Conservation (phyloP, 495 filamentous ascomycete genomes). For the Neurospora tetraspora region DNA sequence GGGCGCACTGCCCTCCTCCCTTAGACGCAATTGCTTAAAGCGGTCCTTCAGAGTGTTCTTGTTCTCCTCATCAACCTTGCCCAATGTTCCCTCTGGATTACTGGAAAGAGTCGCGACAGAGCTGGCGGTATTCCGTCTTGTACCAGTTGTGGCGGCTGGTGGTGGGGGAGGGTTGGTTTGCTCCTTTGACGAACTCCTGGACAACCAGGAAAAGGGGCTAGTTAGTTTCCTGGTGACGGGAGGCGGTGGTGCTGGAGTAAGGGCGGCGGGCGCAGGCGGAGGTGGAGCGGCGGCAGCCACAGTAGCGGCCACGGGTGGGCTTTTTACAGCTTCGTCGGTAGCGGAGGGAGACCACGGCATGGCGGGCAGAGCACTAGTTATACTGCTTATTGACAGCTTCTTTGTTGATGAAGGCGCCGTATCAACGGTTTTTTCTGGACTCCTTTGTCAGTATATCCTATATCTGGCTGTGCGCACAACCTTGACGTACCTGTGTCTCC, state of each 20-base stretch:
- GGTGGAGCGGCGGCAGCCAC: conserved; percentile 5
- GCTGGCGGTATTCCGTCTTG: conserved; percentile 57
- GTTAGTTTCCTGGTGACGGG: conserved; percentile 54
- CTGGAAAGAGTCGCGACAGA: conserved; percentile 66
- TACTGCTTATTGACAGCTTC: conserved; percentile 37
- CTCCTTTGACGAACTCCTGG: conserved; percentile 54
- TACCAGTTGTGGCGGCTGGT: conserved; percentile 19
- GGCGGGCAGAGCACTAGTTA: conserved; percentile 38
- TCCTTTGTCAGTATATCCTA: not conserved
- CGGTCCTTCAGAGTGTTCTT: conserved; percentile 69
- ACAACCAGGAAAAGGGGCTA: conserved; percentile 78
- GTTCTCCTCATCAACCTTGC: conserved; percentile 56
- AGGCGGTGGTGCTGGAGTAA: conserved; percentile 30
- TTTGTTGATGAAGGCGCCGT: conserved; percentile 26
- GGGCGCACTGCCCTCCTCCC: conserved; percentile 56
- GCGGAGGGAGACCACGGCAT: conserved; percentile 45
- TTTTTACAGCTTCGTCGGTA: conserved; percentile 27
- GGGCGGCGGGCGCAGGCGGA: conserved; percentile 23
- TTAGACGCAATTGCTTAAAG: conserved; percentile 74
- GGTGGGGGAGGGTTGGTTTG: conserved; percentile 49
- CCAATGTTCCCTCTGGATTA: conserved; percentile 62
- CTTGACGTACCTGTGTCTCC: conserved; percentile 16
- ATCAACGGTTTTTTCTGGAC: conserved; percentile 13
- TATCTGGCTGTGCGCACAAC: not conserved
- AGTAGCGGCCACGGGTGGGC: conserved; percentile 23